Percentiles rank a stretch among this genome's conserved stretches.
Conservation (phyloP, 371 early-diverging fungal species). For the Synchytrium microbalum region DNA sequence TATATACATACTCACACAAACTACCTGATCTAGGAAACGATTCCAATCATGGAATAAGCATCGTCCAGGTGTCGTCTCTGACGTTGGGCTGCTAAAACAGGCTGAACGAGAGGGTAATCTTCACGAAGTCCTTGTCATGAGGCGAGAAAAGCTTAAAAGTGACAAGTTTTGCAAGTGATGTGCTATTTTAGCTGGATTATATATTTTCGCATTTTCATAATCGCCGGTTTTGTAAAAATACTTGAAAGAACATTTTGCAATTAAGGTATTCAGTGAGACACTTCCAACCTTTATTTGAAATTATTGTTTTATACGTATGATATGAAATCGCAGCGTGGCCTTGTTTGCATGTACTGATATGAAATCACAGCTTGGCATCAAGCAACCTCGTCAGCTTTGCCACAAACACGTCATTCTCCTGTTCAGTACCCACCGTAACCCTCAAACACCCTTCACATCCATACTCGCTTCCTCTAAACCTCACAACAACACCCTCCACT, state of each 20-base stretch:
- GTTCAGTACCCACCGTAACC: slow-evolving; percentile 83
- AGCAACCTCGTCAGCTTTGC: slow-evolving; percentile 1
- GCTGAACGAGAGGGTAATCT: slow-evolving; percentile 67
- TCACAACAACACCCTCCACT: slow-evolving; percentile 73
- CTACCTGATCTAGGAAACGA: background rate
- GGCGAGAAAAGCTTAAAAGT: slow-evolving; percentile 70
- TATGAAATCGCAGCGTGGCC: too few relatives aligned
- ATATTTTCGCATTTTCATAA: background rate
- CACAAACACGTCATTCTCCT: slow-evolving; percentile 53
- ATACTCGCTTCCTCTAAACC: slow-evolving; percentile 84
- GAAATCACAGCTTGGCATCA: background rate
- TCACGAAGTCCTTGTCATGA: slow-evolving; percentile 69
- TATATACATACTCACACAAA: background rate
- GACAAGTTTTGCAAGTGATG: slow-evolving; percentile 76
- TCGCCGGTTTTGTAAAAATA: too few relatives aligned
- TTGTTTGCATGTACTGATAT: too few relatives aligned
- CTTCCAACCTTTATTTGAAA: too few relatives aligned
- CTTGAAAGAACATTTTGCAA: too few relatives aligned
- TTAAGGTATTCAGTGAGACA: too few relatives aligned
- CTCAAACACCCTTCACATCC: slow-evolving; percentile 90
- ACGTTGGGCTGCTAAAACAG: slow-evolving; percentile 42
- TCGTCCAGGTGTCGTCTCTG: slow-evolving; percentile 61
- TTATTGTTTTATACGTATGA: too few relatives aligned
- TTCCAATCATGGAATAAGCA: slow-evolving; percentile 43
- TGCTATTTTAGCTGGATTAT: background rate